A percentile compares a stretch with the other conserved stretches of the same genome.
These are phyloP conservation scores for Artemisia annua DNA, from an alignment of 129 eudicot species.

Conservation along the genomic window DNA sequence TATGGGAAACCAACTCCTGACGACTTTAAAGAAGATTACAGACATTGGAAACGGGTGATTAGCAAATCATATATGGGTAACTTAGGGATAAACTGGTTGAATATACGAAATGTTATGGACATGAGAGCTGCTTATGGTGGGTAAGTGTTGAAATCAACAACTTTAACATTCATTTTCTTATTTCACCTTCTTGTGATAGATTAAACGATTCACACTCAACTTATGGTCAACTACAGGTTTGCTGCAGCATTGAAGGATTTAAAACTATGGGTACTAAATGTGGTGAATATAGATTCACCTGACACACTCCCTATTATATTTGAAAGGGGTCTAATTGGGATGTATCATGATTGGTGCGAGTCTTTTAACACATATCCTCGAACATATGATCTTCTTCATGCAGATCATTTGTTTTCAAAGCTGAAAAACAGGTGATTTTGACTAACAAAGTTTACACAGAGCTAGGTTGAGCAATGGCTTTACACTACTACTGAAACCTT, in stretches of 20 bases:
- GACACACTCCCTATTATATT: conserved; percentile 80
- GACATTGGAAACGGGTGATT: conserved; percentile 67
- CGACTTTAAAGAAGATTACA: conserved; percentile 56
- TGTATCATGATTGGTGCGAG: conserved; percentile 5
- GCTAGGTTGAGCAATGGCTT: neutral
- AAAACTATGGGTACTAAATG: conserved; percentile 82
- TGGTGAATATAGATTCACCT: conserved; percentile 69
- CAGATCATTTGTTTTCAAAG: conserved; percentile 67
- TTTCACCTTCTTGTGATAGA: neutral
- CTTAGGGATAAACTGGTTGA: conserved; percentile 71
- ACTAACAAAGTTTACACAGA: neutral
- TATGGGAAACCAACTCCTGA: conserved; percentile 66
- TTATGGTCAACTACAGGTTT: conserved; percentile 41
- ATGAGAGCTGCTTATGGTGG: conserved; percentile 96
- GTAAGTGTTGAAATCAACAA: conserved; percentile 28
- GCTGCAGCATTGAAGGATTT: conserved; percentile 80
- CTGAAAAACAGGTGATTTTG: conserved; percentile 50
- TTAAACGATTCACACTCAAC: neutral
- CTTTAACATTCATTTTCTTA: neutral
- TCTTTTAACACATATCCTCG: conserved; percentile 13
- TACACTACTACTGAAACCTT: neutral
- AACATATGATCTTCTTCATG: conserved; percentile 84
- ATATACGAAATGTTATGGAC: conserved; percentile 85
- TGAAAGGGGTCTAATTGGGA: conserved; percentile 59
- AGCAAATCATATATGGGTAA: conserved; percentile 46